Conservation (phyloP, 177 flowering plant genomes). For the Vitis hybrid region DNA sequence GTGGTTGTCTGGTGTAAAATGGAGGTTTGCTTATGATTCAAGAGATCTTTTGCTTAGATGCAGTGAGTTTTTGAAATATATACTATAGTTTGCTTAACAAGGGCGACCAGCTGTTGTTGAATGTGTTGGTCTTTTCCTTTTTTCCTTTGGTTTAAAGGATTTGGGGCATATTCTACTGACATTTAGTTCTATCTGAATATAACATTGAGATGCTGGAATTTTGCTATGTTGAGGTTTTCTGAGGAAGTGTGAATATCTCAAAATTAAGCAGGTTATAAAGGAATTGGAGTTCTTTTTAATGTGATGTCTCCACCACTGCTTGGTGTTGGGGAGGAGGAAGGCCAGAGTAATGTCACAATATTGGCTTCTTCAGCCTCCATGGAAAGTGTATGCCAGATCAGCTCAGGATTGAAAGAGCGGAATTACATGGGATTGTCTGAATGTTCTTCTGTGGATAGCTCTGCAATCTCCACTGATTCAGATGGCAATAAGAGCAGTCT, state of each 20-base stretch:
- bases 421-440: slow-evolving; percentile 83
- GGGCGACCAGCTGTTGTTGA: slow-evolving; percentile 4
- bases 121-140: background rate
- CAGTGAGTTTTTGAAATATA: background rate
- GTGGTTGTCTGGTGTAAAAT: background rate
- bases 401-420: slow-evolving; percentile 52
- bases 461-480: slow-evolving; percentile 34
- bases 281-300: background rate
- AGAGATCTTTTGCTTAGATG: slow-evolving; percentile 4
- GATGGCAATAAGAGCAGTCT: slow-evolving; percentile 44
- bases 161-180: background rate
- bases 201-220: background rate
- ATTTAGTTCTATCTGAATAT: too few species aligned
- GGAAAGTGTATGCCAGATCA: slow-evolving; percentile 39
- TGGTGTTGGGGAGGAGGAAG: slow-evolving; percentile 42
- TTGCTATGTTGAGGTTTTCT: background rate
- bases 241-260: background rate
- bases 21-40: background rate
- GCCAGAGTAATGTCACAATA: slow-evolving; percentile 39
- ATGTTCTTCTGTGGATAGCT: slow-evolving; percentile 75
- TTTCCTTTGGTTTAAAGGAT: background rate
- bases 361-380: slow-evolving; percentile 48
- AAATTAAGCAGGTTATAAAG: slow-evolving; percentile 3
- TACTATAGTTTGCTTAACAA: background rate
- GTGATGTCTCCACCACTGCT: slow-evolving; percentile 62